These are phyloP conservation scores for barrel medic (Medicago truncatula) DNA, from an alignment of 306 rosid genomes.

Conservation along the genomic window DNA sequence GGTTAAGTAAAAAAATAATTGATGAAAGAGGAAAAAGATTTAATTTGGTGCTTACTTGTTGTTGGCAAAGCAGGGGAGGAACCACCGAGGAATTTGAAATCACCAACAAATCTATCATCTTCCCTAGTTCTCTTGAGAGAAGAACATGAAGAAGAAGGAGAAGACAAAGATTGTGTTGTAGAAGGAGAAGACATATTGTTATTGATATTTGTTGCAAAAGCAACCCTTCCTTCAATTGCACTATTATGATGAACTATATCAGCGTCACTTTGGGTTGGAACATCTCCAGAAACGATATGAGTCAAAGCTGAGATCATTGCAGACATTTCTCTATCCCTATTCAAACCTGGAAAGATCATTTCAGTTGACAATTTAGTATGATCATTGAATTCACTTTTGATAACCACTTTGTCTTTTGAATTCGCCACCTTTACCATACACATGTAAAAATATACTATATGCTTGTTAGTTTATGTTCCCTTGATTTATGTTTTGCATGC, in stretches of 20 bases:
- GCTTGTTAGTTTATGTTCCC: not conserved
- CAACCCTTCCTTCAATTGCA: not conserved
- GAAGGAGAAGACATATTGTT: slow-evolving; percentile 6
- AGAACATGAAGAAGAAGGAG: slow-evolving; percentile 34
- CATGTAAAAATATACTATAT: slow-evolving; percentile 30
- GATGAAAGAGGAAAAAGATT: not conserved
- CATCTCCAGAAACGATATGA: slow-evolving; percentile 54
- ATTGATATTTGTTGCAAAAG: not conserved
- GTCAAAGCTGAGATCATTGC: slow-evolving; percentile 62
- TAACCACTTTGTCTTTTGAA: slow-evolving; percentile 34
- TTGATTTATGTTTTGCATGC: slow-evolving; percentile 25
- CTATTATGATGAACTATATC: not conserved
- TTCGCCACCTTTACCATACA: slow-evolving; percentile 55
- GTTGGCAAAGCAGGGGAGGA: slow-evolving; percentile 40
- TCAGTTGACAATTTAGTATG: slow-evolving; percentile 20
- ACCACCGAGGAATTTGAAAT: not conserved
- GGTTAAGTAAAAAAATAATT: not conserved
- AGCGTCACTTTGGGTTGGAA: not conserved
- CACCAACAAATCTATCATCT: not conserved
- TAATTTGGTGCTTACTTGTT: slow-evolving; percentile 41
- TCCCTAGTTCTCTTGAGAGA: slow-evolving; percentile 55
- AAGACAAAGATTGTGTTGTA: slow-evolving; percentile 16
- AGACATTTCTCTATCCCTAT: slow-evolving; percentile 58
- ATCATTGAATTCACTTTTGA: not conserved
- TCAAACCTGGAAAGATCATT: slow-evolving; percentile 44